phyloP scores from a whole-genome alignment of 192 early-diverging fungal genomes.

The Coemansia sp. region DNA sequence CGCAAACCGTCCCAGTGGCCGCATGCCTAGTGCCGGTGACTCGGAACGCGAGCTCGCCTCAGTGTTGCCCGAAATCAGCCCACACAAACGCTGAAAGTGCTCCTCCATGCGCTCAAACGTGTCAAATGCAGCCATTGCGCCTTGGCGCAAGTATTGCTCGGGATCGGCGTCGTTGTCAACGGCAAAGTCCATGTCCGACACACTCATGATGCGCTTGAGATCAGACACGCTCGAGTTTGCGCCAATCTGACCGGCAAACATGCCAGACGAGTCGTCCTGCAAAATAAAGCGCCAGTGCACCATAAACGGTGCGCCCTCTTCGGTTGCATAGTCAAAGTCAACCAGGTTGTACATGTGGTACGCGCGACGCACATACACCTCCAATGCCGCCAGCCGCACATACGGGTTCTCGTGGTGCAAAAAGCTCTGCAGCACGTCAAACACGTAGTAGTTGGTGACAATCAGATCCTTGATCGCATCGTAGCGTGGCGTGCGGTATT shows the following conservation, averaged over 20 bases:
- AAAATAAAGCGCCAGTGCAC: conserved; percentile 79
- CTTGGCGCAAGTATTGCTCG: conserved; percentile 76
- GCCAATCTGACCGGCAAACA: conserved; percentile 33
- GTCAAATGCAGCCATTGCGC: conserved; percentile 77
- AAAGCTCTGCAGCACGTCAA: conserved; percentile 92
- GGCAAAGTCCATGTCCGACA: conserved; percentile 79
- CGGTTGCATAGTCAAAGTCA: conserved; percentile 73
- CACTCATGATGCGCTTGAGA: conserved; percentile 69
- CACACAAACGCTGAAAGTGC: conserved; percentile 60
- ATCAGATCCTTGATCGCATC: conserved; percentile 82
- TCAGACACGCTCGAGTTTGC: conserved; percentile 40
- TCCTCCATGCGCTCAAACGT: conserved; percentile 69
- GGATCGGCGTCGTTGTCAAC: conserved; percentile 65
- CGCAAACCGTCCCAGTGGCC: conserved; percentile 24
- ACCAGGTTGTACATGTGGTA: conserved; percentile 96
- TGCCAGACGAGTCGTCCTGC: conserved; percentile 59
- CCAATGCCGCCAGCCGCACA: conserved; percentile 82
- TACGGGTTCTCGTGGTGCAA: conserved; percentile 83
- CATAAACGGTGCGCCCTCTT: conserved; percentile 60
- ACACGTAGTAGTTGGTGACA: conserved; percentile 91
- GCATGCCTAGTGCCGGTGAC: conserved; percentile 47
- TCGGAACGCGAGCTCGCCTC: conserved; percentile 46
- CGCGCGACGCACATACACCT: conserved; percentile 95
- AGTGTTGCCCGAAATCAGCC: conserved; percentile 59
- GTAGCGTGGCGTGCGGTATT: conserved; percentile 70